Base-by-base conservation (phyloP, 2,329 filamentous ascomycete genomes). In the Lachnellula occidentalis region DNA sequence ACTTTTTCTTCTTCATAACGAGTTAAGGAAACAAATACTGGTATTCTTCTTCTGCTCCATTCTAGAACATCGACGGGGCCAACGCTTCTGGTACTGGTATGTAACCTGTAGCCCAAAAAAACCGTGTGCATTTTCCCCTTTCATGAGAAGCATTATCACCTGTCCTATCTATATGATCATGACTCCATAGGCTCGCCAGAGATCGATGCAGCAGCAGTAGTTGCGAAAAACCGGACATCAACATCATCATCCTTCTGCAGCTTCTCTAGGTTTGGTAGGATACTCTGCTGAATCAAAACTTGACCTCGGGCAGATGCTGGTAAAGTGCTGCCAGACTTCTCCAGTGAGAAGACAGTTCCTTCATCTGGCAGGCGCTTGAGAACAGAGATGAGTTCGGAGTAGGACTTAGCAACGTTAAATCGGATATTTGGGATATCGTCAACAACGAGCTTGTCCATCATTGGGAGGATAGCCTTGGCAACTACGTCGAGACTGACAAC, bases 321-420 rank as follows among this genome's bases (percentile, higher is more conserved):
- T 45, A 74, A 73, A 58, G 76, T 76, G 55, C 80, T 73, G 55
- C 84, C 87, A 27, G 87, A 82, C 77, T 95, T 94, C 73, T 96
- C 90, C 56, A 95, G 74, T 50, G 90, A 85, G 69, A 87, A 84
- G 59, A 97, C 79, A 14, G 92, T 97, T 58, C 91, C 91, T 68
- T 94, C 81, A 52, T 92, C 88, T 2, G 94, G 92, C 53, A 99
- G 80, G 64, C 90, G 88, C 73, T 92, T 91, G 67, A 99, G 80
- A n/a, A 92, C 91, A 64, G 88, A 86, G 67, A 97, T 91, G 56
- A 99, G 78, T 50, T 94, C 86, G 21, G 85, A 84, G 70, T 97
- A 99, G 46, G 94, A 97, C 78, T 99, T 99, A 65, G 94, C 94
- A 47, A 99, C 94, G 73, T 99, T 99, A 82, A 99, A 99, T 50